Base-by-base conservation (phyloP, 2,329 filamentous ascomycete species). In the Plectosphaerella cucumerina region DNA sequence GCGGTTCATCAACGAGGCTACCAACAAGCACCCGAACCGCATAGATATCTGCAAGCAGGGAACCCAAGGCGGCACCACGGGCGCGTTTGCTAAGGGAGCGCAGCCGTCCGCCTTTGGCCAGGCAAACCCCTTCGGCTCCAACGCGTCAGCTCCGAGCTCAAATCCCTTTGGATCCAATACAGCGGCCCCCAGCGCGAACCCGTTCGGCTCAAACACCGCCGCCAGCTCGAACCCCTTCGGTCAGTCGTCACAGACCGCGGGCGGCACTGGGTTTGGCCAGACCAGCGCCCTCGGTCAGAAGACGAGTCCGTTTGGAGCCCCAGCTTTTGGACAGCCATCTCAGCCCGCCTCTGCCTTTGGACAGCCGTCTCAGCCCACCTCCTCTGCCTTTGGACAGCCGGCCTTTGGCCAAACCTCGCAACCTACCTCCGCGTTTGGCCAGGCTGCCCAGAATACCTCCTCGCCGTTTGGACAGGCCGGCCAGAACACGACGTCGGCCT, bases 21-120 rank as follows among this genome's bases (percentile, higher is more conserved):
- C 80, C 49, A 83, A 88, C 49, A 80, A 83, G 39, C 89, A 90
- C 60, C 89, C 89, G 1, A 95, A 94, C 62, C 80, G 90, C 39
- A 72, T 79, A 48, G 87, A 92, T 57, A 74, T 85, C 18, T 81
- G 79, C 65, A 71, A 75, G 50, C 69, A 75, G 56, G 70, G 69
- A 44, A 72, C 66, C 35, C 56, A 62, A n/a, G 67, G 70, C n/a
- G 68, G 67, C 8, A 70, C 71, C 0, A 73, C 70, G 50, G 73
- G 74, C 44, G 64, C 70, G 45, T 81, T 80, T 54, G 61, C 66
- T 1, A 69, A 70, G 10, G 72, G 71, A 34, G 70, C 62, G 56
- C 57, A 63, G 56, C 53, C 51, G 1, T 39, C 53, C 33, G 58
- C 60, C 18, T 69, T 75, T 50, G 70, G 69, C 34, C 65, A 70